Conservation (phyloP, 2,329 filamentous ascomycete species). For the Aspergillus sojae region DNA sequence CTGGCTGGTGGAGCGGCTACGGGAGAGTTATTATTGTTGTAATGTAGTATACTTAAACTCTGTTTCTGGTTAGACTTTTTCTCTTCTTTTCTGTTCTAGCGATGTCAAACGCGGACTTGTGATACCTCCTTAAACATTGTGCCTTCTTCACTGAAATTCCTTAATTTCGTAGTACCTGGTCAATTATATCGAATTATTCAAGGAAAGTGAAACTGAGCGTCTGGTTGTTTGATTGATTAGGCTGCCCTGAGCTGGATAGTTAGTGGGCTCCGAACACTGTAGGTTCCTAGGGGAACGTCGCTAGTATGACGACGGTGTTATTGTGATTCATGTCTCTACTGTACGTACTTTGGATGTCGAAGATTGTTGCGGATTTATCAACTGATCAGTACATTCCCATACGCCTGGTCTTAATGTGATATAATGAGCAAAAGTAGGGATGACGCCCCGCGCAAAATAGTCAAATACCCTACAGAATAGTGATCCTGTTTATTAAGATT, state of each 20-base stretch:
- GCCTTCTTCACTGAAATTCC: no score
- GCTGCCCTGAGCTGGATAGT: not conserved
- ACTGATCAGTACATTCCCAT: not conserved
- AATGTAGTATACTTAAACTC: slow-evolving; percentile 24
- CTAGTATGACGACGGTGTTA: no score
- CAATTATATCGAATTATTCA: not conserved
- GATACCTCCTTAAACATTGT: slow-evolving; percentile 13
- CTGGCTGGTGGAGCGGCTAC: slow-evolving; percentile 66
- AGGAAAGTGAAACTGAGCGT: not conserved
- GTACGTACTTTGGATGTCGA: not conserved
- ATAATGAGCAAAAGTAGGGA: no score
- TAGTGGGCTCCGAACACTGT: no score
- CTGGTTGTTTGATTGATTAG: not conserved
- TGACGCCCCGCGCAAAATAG: not conserved
- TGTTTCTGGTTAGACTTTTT: slow-evolving; percentile 15
- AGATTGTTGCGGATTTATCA: not conserved
- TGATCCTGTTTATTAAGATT: not conserved
- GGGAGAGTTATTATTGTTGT: slow-evolving; percentile 72
- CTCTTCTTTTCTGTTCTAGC: slow-evolving; percentile 8
- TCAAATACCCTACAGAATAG: not conserved
- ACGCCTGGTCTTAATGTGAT: not conserved
- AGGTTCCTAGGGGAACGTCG: not conserved
- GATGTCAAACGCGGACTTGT: slow-evolving; percentile 14
- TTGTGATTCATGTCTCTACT: no score
- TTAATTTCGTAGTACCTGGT: not conserved